phyloP scores from a whole-genome alignment of 768 basidiomycete species.

The Collybia sordida region DNA sequence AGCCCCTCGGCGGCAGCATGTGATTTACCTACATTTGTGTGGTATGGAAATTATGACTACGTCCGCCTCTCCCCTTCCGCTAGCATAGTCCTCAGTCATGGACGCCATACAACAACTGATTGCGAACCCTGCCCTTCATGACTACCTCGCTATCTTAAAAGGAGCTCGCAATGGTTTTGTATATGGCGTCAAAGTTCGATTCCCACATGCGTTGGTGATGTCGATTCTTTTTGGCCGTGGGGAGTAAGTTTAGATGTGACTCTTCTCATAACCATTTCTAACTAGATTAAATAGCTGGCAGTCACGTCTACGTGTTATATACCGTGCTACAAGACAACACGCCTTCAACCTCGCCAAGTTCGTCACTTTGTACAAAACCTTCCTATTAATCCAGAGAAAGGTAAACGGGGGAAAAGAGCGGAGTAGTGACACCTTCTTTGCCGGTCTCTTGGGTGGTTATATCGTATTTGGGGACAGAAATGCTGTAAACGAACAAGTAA shows the following conservation, averaged over 20 bases:
- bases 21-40: constrained; percentile 14
- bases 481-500: constrained; percentile 89
- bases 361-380: constrained; percentile 88
- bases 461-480: constrained; percentile 83
- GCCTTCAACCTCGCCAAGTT: constrained; percentile 92
- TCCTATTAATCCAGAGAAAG: constrained; percentile 81
- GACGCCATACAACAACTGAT: constrained; percentile 47
- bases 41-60: neutral
- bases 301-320: constrained; percentile 66
- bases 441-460: constrained; percentile 91
- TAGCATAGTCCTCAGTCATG: constrained; percentile 10
- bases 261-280: constrained; percentile 8
- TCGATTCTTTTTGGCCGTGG: constrained; percentile 90
- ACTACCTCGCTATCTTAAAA: constrained; percentile 90
- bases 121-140: constrained; percentile 77
- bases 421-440: constrained; percentile 83
- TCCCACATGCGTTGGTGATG: constrained; percentile 97
- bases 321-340: constrained; percentile 85
- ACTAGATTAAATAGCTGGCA: constrained; percentile 55
- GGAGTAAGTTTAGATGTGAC: constrained; percentile 56
- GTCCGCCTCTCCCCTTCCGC: too few relatives aligned
- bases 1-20: constrained; percentile 11
- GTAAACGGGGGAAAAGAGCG: constrained; percentile 81
- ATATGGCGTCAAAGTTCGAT: constrained; percentile 88
- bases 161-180: constrained; percentile 90